phyloP scores from a whole-genome alignment of 352 stramenopile genomes.

The Globisporangium irregulare region DNA sequence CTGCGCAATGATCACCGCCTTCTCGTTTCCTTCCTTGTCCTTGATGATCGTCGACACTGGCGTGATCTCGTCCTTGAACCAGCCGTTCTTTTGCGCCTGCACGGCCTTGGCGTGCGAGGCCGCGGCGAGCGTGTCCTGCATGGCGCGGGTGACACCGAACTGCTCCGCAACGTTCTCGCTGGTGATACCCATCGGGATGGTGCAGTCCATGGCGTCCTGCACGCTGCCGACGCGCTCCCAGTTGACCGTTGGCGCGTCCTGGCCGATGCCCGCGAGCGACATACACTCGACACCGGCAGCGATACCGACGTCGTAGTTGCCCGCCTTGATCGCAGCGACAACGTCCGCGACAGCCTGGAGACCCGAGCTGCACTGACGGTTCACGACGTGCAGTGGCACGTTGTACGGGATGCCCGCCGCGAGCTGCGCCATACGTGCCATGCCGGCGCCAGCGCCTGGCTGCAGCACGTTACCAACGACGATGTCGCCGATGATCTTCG shows the following conservation, averaged over 20 bases:
- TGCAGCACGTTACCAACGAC: conserved; percentile 87
- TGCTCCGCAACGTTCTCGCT: conserved; percentile 85
- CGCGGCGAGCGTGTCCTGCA: conserved; percentile 81
- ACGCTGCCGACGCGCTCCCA: conserved; percentile 51
- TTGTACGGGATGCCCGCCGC: conserved; percentile 73
- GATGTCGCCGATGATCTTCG: conserved; percentile 73
- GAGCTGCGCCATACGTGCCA: conserved; percentile 82
- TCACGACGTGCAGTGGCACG: conserved; percentile 73
- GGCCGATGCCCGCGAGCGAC: conserved; percentile 57
- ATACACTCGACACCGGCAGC: conserved; percentile 87
- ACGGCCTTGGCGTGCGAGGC: conserved; percentile 76
- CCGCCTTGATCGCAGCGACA: conserved; percentile 70
- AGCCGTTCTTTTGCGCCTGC: conserved; percentile 68
- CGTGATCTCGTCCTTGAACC: conserved; percentile 89
- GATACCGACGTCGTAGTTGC: conserved; percentile 86
- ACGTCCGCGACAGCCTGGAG: conserved; percentile 84
- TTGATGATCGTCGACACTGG: conserved; percentile 71
- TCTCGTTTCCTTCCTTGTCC: conserved; percentile 79
- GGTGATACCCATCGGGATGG: conserved; percentile 83
- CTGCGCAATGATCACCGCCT: conserved; percentile 65
- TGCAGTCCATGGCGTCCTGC: conserved; percentile 81
- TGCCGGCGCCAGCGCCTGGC: conserved; percentile 66
- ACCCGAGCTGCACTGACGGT: conserved; percentile 87
- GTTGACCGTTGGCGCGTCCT: conserved; percentile 52
- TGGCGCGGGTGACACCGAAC: conserved; percentile 61